Evolutionary conservation across 768 basidiomycete genomes (phyloP).

Genomic region (Leccinum uliginosum): DNA sequence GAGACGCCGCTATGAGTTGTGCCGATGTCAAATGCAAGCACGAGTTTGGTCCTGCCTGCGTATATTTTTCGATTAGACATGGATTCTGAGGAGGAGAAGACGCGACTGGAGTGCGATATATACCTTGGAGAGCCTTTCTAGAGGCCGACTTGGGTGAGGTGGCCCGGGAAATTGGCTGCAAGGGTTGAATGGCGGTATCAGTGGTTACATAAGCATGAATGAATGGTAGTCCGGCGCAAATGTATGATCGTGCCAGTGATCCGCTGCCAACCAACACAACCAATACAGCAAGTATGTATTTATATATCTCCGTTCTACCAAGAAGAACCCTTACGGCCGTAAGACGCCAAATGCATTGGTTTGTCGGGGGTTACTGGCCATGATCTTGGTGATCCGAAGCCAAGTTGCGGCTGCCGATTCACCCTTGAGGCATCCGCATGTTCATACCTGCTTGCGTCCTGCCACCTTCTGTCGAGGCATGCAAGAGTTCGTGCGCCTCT

Average conservation of each 20-base stretch:
- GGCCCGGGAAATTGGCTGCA: too few species aligned
- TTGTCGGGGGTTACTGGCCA: background rate
- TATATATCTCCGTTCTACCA: background rate
- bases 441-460: background rate
- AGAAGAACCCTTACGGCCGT: background rate
- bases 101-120: background rate
- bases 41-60: conserved; percentile 26
- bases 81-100: background rate
- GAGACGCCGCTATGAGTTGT: conserved; percentile 44
- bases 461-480: too few species aligned
- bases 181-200: too few species aligned
- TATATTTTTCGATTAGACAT: conserved; percentile 8
- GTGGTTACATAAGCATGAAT: too few species aligned
- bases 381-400: background rate
- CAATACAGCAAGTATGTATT: background rate
- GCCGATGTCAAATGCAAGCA: conserved; percentile 45
- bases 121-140: background rate
- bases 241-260: too few species aligned
- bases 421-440: background rate
- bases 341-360: background rate
- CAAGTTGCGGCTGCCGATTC: too few species aligned
- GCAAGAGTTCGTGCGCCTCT: too few species aligned
- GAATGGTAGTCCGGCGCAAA: too few species aligned
- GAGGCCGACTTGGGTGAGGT: background rate
- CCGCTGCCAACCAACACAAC: too few species aligned